Conservation (phyloP, 129 eudicot genomes). For the Flaveria brownii region DNA sequence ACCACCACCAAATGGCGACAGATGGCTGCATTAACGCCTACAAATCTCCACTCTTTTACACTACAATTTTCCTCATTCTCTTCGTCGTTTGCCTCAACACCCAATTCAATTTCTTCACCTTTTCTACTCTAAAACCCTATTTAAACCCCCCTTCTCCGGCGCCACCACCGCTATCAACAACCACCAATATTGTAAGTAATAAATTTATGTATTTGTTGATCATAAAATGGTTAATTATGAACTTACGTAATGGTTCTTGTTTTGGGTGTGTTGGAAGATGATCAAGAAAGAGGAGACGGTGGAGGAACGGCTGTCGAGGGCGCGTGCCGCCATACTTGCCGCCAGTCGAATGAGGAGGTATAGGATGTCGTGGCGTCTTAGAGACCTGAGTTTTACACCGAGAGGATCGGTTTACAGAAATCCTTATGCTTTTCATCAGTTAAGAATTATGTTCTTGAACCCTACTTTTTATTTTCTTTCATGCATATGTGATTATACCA, state of each 20-base stretch:
- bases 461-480: background rate
- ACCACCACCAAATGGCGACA: conserved; percentile 32
- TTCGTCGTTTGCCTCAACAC: conserved; percentile 44
- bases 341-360: conserved; percentile 40
- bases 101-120: conserved; percentile 40
- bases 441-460: conserved; percentile 22
- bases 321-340: conserved; percentile 61
- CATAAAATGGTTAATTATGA: background rate
- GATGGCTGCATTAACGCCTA: conserved; percentile 23
- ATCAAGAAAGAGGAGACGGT: conserved; percentile 23
- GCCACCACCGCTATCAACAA: conserved; percentile 21
- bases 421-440: conserved; percentile 69
- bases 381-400: conserved; percentile 43
- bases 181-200: conserved; percentile 28
- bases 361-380: conserved; percentile 20
- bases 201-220: background rate
- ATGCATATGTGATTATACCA: background rate
- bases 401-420: conserved; percentile 63
- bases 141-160: conserved; percentile 15
- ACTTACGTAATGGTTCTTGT: background rate
- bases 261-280: conserved; percentile 17
- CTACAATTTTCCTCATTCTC: conserved; percentile 41
- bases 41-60: conserved; percentile 32
- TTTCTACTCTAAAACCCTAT: conserved; percentile 33
- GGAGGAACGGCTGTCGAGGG: conserved; percentile 59